Evolutionary conservation across 1,284 basidiomycete species (phyloP), one percentile per base, ranked within the genome.

Genomic region (Pseudozyma sp.): DNA sequence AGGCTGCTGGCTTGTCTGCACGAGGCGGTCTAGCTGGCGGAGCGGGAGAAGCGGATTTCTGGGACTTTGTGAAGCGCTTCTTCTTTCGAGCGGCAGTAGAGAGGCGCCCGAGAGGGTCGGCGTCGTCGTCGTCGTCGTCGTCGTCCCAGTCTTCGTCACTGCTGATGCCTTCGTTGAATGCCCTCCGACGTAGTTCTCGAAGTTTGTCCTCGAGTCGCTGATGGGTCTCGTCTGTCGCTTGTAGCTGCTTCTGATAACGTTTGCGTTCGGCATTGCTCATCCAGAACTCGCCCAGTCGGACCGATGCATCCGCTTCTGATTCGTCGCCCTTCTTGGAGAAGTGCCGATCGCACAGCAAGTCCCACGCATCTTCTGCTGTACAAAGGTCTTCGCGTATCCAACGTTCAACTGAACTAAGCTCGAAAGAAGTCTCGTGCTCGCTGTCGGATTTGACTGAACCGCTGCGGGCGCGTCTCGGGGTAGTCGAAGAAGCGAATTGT

Each of bases 281-380:
- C 73, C 73, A 76, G 49, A 76, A 76, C 31, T 76, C 73, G 39
- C 43, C 44, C n/a, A 58, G 49, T 34, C 40, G 52, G 5, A 16
- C 48, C 12, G 9, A 14, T 9, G 52, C 38, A 0, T 43, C 13
- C 5, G 47, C 14, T n/a, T 31, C 43, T 2, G 58, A 62, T 38
- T 31, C 25, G 25, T 31, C 25, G 25, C 25, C 25, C 25, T 31
- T 31, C 25, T 31, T 31, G 25, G 25, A 31, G 6, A 66, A 52
- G 11, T 54, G 38, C 3, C 60, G 60, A 40, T 47, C 31, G 43
- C 64, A 63, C 7, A 76, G 61, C 18, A 76, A 45, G 38, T 68
- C 73, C 73, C 73, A 76, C 1, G 71, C 51, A n/a, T 76, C 69
- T 16, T 68, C 65, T 16, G 69, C 64, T 4, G 12, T 16, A 3